Percentiles rank a stretch among this genome's conserved stretches.
phyloP scores from a whole-genome alignment of 108 stramenopile genomes.

The Craspedostauros australis region DNA sequence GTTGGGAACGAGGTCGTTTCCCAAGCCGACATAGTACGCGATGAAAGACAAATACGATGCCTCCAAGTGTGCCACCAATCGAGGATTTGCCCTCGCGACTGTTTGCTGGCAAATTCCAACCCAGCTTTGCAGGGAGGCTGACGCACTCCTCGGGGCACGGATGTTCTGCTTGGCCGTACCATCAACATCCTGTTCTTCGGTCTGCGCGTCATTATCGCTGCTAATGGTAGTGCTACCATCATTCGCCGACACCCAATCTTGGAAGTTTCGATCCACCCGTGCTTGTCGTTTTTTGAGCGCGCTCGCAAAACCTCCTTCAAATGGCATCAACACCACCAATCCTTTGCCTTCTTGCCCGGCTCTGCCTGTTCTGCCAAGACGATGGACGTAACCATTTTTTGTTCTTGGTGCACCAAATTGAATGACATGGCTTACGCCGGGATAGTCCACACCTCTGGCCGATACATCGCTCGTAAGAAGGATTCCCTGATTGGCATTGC shows the following conservation, averaged over 20 bases:
- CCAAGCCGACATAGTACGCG: no score
- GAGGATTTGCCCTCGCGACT: no score
- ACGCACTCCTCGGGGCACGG: no score
- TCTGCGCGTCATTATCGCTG: not conserved
- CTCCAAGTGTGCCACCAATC: no score
- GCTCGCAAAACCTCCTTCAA: constrained; percentile 27
- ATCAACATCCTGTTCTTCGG: not conserved
- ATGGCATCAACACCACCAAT: constrained; percentile 43
- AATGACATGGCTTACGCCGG: constrained; percentile 52
- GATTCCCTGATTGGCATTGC: constrained; percentile 25
- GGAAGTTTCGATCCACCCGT: no score
- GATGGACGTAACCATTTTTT: constrained; percentile 83
- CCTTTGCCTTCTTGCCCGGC: constrained; percentile 70
- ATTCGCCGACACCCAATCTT: no score
- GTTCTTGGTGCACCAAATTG: constrained; percentile 67
- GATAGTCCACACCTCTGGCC: constrained; percentile 85
- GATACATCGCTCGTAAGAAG: constrained; percentile 89
- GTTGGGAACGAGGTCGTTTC: no score
- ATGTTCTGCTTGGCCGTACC: constrained; percentile 1
- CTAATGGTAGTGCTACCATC: no score
- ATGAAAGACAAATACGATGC: no score
- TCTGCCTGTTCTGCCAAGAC: constrained; percentile 89
- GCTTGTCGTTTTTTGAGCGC: constrained; percentile 15
- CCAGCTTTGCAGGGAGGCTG: no score
- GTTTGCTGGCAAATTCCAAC: no score